Evolutionary conservation across 2,329 filamentous ascomycete species (phyloP).

Genomic region (Aspergillus ibericus): DNA sequence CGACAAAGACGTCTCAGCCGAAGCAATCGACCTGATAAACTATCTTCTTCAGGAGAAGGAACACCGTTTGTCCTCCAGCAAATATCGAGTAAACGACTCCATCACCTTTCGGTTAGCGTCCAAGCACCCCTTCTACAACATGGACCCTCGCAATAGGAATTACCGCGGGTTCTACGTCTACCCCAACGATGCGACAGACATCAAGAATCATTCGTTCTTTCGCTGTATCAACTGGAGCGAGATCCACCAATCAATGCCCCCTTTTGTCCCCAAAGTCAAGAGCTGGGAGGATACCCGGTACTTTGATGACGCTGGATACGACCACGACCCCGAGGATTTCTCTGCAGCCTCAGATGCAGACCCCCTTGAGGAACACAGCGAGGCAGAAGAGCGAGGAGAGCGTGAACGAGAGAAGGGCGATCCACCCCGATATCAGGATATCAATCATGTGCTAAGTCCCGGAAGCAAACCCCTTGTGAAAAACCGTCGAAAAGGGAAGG

Average conservation of each 20-base stretch:
- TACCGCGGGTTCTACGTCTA: conserved; percentile 68
- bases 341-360: conserved; percentile 16
- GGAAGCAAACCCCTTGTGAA: conserved; percentile 28
- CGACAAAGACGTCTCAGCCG: conserved; percentile 61
- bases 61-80: conserved; percentile 70
- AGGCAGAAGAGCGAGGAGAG: conserved; percentile 2
- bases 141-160: conserved; percentile 37
- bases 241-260: conserved; percentile 69
- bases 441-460: conserved; percentile 36
- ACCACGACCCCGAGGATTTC: conserved; percentile 17
- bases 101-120: conserved; percentile 32
- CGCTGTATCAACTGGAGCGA: conserved; percentile 73
- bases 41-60: conserved; percentile 73
- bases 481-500: conserved; percentile 53
- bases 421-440: conserved; percentile 11
- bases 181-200: conserved; percentile 79
- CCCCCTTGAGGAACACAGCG: conserved; percentile 7
- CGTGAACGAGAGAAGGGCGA: not conserved
- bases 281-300: conserved; percentile 76
- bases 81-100: conserved; percentile 69
- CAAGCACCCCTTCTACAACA: conserved; percentile 33
- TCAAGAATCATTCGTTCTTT: conserved; percentile 89
- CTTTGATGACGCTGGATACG: conserved; percentile 76
- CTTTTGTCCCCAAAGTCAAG: conserved; percentile 74
- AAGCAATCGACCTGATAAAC: conserved; percentile 75